Conservation (phyloP, 2,329 filamentous ascomycete species). For the Teratosphaeria epicoccoides region DNA sequence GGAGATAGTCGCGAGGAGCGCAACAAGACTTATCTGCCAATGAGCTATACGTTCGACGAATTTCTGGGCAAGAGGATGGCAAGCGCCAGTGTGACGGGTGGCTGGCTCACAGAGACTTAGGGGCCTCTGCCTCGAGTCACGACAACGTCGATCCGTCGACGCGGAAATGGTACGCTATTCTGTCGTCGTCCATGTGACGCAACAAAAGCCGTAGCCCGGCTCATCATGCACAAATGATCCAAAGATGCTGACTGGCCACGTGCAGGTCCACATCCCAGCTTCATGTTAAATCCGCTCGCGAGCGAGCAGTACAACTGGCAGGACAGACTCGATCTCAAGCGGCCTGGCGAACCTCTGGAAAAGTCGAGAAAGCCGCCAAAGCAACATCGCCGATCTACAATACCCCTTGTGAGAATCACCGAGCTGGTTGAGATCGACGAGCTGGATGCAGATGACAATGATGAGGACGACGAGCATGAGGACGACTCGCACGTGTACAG, state of each 20-base stretch:
- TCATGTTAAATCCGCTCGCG: not conserved
- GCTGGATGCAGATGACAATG: not conserved
- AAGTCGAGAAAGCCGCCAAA: not conserved
- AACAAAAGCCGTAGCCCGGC: not conserved
- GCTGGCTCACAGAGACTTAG: conserved; percentile 1
- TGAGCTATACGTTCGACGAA: not conserved
- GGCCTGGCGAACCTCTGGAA: not conserved
- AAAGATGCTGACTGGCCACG: not conserved
- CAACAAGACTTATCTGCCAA: not conserved
- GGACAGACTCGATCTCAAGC: not conserved
- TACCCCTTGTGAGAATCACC: not conserved
- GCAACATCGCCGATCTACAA: not conserved
- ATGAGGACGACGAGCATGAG: not conserved
- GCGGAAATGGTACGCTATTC: not conserved
- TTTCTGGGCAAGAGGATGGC: not conserved
- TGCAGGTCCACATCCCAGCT: not conserved
- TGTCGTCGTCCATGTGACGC: too few relatives aligned
- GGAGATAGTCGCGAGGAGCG: not conserved
- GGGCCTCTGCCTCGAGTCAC: not conserved
- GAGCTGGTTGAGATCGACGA: not conserved
- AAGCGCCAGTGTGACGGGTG: not conserved
- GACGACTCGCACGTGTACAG: not conserved
- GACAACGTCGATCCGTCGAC: not conserved
- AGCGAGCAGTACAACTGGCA: not conserved
- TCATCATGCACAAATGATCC: not conserved